Percentiles rank a stretch among this genome's conserved stretches.
Conservation (phyloP, 2,329 filamentous ascomycete genomes). For the Zymoseptoria brevis region DNA sequence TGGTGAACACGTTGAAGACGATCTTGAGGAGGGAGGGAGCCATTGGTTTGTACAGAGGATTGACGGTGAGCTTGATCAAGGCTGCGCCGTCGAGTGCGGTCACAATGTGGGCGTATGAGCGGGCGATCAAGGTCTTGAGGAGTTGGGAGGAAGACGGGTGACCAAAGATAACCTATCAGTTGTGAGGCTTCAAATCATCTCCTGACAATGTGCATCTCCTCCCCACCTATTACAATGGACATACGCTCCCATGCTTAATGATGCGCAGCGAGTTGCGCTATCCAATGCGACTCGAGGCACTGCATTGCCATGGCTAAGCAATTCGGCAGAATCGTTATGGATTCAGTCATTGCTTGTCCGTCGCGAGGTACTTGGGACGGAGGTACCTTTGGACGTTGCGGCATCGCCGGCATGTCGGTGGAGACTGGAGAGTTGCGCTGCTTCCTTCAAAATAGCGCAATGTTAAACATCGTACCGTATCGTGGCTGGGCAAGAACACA, state of each 20-base stretch:
- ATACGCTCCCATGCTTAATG: no score
- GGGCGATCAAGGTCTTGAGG: constrained; percentile 47
- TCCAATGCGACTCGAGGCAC: no score
- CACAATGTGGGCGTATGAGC: constrained; percentile 92
- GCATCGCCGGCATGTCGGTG: background rate
- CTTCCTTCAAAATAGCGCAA: background rate
- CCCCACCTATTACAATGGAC: no score
- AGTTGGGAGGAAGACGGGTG: constrained; percentile 1
- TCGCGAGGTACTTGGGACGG: no score
- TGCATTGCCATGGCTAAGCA: no score
- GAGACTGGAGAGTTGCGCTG: background rate
- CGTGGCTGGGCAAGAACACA: background rate
- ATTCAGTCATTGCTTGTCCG: no score
- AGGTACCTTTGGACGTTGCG: background rate
- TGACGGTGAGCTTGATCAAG: constrained; percentile 85
- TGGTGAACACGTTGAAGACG: constrained; percentile 55
- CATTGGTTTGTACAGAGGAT: constrained; percentile 75
- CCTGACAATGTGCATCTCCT: no score
- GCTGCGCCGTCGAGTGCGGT: constrained; percentile 87
- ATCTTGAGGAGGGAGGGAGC: constrained; percentile 68
- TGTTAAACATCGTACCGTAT: background rate
- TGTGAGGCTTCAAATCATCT: background rate
- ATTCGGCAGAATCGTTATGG: no score
- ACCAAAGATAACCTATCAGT: background rate
- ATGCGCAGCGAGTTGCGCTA: no score